These are phyloP conservation scores for Kwoniella heveanensis DNA, from an alignment of 768 basidiomycete species.

Conservation along the genomic window DNA sequence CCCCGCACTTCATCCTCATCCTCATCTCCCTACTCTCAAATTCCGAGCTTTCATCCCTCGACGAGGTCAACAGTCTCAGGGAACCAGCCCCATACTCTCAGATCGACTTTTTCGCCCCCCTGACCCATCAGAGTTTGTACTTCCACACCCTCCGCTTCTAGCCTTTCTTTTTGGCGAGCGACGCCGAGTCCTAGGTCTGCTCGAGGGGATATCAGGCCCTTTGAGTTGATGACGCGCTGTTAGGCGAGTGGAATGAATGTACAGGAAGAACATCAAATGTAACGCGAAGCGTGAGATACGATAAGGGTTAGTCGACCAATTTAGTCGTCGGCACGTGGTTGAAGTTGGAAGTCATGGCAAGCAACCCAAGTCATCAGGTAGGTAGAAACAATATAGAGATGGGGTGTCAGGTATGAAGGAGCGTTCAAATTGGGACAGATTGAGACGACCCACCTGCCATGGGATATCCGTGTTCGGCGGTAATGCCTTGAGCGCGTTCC, in stretches of 20 bases:
- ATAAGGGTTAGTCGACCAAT: too few relatives aligned
- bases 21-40: neutral
- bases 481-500: slow-evolving; percentile 50
- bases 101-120: slow-evolving; percentile 61
- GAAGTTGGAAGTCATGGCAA: too few relatives aligned
- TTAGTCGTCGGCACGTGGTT: too few relatives aligned
- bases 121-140: slow-evolving; percentile 67
- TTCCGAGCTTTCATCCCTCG: neutral
- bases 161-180: slow-evolving; percentile 69
- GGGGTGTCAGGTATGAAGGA: too few relatives aligned
- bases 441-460: slow-evolving; percentile 48
- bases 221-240: slow-evolving; percentile 52
- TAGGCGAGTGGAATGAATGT: too few relatives aligned
- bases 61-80: slow-evolving; percentile 35
- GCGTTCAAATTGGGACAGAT: neutral
- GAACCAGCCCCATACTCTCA: slow-evolving; percentile 55
- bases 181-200: slow-evolving; percentile 82
- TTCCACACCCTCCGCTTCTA: slow-evolving; percentile 80
- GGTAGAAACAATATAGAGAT: too few relatives aligned
- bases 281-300: too few relatives aligned
- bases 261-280: too few relatives aligned
- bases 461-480: slow-evolving; percentile 46
- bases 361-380: too few relatives aligned
- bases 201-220: slow-evolving; percentile 65
- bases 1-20: neutral